These are phyloP conservation scores for Xylaria nigripes DNA, from an alignment of 495 filamentous ascomycete genomes.

Conservation along the genomic window DNA sequence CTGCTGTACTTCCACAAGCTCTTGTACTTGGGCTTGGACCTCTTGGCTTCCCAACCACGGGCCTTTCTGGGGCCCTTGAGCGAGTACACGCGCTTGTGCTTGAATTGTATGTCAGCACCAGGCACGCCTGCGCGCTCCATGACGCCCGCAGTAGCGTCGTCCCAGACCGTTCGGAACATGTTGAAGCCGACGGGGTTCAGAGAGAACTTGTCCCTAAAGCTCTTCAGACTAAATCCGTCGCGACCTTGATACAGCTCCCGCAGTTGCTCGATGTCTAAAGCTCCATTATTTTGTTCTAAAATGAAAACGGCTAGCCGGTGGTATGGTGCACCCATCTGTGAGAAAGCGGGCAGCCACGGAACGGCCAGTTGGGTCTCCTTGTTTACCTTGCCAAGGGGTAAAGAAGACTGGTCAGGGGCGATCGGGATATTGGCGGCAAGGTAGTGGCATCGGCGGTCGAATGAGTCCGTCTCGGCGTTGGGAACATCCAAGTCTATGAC, in stretches of 20 bases:
- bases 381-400: constrained; percentile 39
- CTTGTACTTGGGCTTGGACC: constrained; percentile 46
- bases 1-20: constrained; percentile 46
- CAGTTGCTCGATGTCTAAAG: constrained; percentile 54
- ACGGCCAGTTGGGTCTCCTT: constrained; percentile 57
- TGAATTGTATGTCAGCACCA: constrained; percentile 77
- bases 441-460: constrained; percentile 75
- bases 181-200: constrained; percentile 70
- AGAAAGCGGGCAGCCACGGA: constrained; percentile 76
- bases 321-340: constrained; percentile 85
- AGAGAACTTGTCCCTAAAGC: constrained; percentile 57
- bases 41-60: constrained; percentile 50
- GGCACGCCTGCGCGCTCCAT: constrained; percentile 71
- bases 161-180: constrained; percentile 85
- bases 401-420: constrained; percentile 38
- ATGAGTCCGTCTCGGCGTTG: constrained; percentile 64
- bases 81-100: constrained; percentile 52
- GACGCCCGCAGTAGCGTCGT: constrained; percentile 72
- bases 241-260: constrained; percentile 44
- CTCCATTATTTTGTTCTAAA: constrained; percentile 62
- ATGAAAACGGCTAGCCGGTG: constrained; percentile 81
- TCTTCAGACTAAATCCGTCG: constrained; percentile 62
- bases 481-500: constrained; percentile 91
- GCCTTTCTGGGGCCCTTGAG: constrained; percentile 45
- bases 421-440: constrained; percentile 58